A percentile compares a stretch with the other conserved stretches of the same genome.
These are phyloP conservation scores for Catenaria anguillulae DNA, from an alignment of 371 early-diverging fungal genomes.

Conservation along the genomic window DNA sequence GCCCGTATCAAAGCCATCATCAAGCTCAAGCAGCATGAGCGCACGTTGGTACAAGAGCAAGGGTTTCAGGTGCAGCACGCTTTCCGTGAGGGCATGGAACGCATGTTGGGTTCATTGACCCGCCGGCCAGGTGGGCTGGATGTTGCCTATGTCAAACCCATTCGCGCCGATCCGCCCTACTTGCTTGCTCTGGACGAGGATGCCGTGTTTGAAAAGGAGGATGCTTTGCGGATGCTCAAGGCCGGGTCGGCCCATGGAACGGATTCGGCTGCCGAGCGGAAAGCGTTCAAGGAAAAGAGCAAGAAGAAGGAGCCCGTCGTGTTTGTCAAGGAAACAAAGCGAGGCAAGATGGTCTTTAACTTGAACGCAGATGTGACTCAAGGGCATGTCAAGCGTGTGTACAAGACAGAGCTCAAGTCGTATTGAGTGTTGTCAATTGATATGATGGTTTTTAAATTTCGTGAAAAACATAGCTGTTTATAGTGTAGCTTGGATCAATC, in stretches of 20 bases:
- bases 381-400: background rate
- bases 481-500: too few species aligned
- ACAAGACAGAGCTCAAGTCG: background rate
- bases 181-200: slow-evolving; percentile 4
- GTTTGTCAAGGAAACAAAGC: too few species aligned
- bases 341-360: background rate
- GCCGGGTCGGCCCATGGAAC: too few species aligned
- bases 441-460: too few species aligned
- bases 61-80: background rate
- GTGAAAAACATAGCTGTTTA: too few species aligned
- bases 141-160: background rate
- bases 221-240: background rate
- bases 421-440: background rate
- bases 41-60: background rate
- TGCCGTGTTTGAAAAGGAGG: background rate
- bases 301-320: too few species aligned
- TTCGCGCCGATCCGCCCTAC: slow-evolving; percentile 6
- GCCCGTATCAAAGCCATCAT: slow-evolving; percentile 80
- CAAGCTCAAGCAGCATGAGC: slow-evolving; percentile 63
- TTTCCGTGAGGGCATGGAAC: slow-evolving; percentile 1
- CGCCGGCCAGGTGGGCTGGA: background rate
- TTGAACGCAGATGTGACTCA: background rate
- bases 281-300: too few species aligned
- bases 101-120: background rate
- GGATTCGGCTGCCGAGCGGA: too few species aligned